Conservation (phyloP, 805 yeast species). For the Metschnikowia continentalis region DNA sequence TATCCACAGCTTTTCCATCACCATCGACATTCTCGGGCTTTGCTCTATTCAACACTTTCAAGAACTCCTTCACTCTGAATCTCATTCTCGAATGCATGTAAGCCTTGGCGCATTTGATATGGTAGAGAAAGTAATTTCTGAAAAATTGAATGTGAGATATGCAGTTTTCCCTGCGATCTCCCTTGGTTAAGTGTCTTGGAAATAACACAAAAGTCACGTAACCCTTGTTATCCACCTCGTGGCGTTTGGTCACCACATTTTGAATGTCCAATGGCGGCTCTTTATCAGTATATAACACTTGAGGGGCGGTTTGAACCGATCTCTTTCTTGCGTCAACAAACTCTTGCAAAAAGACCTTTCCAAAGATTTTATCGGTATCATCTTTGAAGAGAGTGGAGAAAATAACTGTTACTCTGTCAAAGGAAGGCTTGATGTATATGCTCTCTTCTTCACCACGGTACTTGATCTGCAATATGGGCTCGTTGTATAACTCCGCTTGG, state of each 20-base stretch:
- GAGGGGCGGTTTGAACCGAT: conserved; percentile 97
- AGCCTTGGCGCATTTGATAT: conserved; percentile 96
- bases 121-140: conserved; percentile 97
- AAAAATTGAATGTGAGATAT: conserved; percentile 88
- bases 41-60: conserved; percentile 94
- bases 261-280: conserved; percentile 87
- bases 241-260: conserved; percentile 38
- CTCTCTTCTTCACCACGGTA: conserved; percentile 87
- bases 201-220: conserved; percentile 69
- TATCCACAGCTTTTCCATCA: conserved; percentile 45
- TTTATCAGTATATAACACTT: conserved; percentile 82
- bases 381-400: conserved; percentile 93
- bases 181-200: conserved; percentile 67
- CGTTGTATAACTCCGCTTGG: conserved; percentile 42
- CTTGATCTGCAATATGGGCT: conserved; percentile 63
- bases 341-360: conserved; percentile 86
- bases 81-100: conserved; percentile 99
- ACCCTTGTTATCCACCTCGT: conserved; percentile 43
- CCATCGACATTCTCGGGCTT: conserved; percentile 86
- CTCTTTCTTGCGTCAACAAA: conserved; percentile 94
- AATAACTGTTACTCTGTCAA: conserved; percentile 94
- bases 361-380: conserved; percentile 91
- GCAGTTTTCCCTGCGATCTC: conserved; percentile 74
- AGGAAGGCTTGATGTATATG: conserved; percentile 84
- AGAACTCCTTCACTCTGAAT: conserved; percentile 86